Base-by-base conservation (phyloP, 2,329 filamentous ascomycete species). In the Raffaelea ambrosiae region DNA sequence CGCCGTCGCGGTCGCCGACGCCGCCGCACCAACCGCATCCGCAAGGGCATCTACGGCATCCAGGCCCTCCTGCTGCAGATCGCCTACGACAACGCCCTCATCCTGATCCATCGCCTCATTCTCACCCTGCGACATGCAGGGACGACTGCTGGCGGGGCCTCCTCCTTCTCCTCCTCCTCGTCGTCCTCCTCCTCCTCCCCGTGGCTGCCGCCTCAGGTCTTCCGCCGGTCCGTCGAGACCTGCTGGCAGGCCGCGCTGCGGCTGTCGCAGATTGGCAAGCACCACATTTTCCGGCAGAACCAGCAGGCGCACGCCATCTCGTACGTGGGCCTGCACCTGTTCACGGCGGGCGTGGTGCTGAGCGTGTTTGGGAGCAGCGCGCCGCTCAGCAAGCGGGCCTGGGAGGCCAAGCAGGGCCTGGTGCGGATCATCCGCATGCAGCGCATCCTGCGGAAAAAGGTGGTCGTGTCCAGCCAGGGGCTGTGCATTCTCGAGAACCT, bases 71-170 rank as follows among this genome's bases (percentile, higher is more conserved):
- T 42, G 2, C 40, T 42, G 14, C 40, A 42, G n/a, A 22, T 42
- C 5, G 40, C 40, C 20, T 42, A 42, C 22, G 40, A 42, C 40
- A 42, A 42, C 22, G 40, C 40, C 22, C 40, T 42, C 20, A 42
- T 42, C n/a, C 40, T 42, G 40, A 42, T 42, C 40, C 40, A 42
- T 22, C 21, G 40, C 21, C 40, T 22, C 21, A 42, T 42, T 4
- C 22, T 42, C 8, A 22, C 40, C 9, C 40, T 42, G 21, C 38
- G 19, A 11, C 19, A 21, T n/a, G n/a, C n/a, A n/a, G n/a, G n/a
- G n/a, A n/a, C n/a, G n/a, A n/a, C n/a, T n/a, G n/a, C n/a, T n/a
- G n/a, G n/a, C n/a, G n/a, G n/a, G n/a, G n/a, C n/a, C n/a, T n/a
- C n/a, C n/a, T n/a, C n/a, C n/a, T n/a, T n/a, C n/a, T n/a, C n/a